phyloP scores from a whole-genome alignment of 352 stramenopile genomes.

The Aphanomyces euteiches region DNA sequence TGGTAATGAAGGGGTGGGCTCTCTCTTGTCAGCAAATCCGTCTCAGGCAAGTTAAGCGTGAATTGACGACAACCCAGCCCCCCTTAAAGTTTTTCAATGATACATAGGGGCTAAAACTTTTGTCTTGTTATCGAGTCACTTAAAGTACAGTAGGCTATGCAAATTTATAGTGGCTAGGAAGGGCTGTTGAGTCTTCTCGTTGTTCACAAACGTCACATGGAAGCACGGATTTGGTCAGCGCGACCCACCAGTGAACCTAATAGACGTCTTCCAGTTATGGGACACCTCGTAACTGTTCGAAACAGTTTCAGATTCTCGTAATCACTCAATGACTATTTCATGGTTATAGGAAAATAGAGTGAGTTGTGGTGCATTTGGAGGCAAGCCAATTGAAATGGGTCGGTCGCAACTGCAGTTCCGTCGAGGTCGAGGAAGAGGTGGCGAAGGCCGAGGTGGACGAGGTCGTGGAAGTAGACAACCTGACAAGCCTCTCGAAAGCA shows the following conservation, averaged over 20 bases:
- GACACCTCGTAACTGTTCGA: not conserved
- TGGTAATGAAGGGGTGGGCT: too few species aligned
- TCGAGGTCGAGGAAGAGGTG: slow-evolving; percentile 39
- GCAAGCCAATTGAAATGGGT: slow-evolving; percentile 43
- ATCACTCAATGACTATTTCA: not conserved
- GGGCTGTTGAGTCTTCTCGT: not conserved
- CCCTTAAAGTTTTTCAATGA: too few species aligned
- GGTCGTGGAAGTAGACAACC: slow-evolving; percentile 26
- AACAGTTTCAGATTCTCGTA: not conserved
- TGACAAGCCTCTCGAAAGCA: slow-evolving; percentile 50
- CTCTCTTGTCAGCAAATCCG: too few species aligned
- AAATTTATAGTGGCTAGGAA: not conserved
- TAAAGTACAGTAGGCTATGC: too few species aligned
- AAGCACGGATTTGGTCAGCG: not conserved
- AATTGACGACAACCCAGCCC: too few species aligned
- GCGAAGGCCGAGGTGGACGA: slow-evolving; percentile 20
- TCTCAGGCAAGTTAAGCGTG: too few species aligned
- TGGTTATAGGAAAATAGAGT: slow-evolving; percentile 5
- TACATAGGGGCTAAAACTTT: too few species aligned
- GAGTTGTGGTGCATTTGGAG: not conserved
- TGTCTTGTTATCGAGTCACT: too few species aligned
- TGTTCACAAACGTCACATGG: not conserved
- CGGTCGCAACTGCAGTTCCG: slow-evolving; percentile 69
- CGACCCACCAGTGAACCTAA: too few species aligned
- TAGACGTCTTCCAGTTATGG: not conserved